These are phyloP conservation scores for Amoebophrya sp. DNA, from an alignment of 169 alveolate genomes.

Conservation along the genomic window DNA sequence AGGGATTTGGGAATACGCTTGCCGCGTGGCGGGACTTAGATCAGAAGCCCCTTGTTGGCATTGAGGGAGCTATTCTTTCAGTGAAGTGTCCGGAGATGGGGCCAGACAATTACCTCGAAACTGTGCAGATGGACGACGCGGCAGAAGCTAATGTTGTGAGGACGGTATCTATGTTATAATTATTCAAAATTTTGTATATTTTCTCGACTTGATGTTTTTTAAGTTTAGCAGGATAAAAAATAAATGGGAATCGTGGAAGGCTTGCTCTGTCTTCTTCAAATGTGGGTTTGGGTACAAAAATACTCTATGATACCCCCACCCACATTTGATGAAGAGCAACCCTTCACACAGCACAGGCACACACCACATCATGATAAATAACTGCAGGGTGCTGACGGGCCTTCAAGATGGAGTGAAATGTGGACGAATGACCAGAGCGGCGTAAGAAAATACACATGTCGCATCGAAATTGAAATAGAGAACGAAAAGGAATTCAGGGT, in stretches of 20 bases:
- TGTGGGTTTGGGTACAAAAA: not conserved
- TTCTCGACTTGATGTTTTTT: too few relatives aligned
- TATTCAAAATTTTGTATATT: too few relatives aligned
- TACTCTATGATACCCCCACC: too few relatives aligned
- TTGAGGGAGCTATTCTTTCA: not conserved
- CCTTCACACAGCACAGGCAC: not conserved
- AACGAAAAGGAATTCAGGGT: not conserved
- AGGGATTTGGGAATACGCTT: not conserved
- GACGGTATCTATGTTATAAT: too few relatives aligned
- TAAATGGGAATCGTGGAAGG: too few relatives aligned
- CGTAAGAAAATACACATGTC: not conserved
- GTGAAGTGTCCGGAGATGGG: not conserved
- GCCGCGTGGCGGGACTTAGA: not conserved
- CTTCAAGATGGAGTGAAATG: not conserved
- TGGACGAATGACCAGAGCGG: not conserved
- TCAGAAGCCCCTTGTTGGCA: not conserved
- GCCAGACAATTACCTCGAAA: too few relatives aligned
- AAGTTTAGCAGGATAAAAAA: too few relatives aligned
- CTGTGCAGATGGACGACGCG: too few relatives aligned
- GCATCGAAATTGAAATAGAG: not conserved
- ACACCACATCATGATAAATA: not conserved
- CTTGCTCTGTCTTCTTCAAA: too few relatives aligned
- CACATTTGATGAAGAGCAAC: too few relatives aligned
- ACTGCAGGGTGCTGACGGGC: too few relatives aligned
- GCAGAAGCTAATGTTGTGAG: too few relatives aligned